phyloP scores from a whole-genome alignment of 2,329 filamentous ascomycete genomes.

The Colletotrichum tropicale region DNA sequence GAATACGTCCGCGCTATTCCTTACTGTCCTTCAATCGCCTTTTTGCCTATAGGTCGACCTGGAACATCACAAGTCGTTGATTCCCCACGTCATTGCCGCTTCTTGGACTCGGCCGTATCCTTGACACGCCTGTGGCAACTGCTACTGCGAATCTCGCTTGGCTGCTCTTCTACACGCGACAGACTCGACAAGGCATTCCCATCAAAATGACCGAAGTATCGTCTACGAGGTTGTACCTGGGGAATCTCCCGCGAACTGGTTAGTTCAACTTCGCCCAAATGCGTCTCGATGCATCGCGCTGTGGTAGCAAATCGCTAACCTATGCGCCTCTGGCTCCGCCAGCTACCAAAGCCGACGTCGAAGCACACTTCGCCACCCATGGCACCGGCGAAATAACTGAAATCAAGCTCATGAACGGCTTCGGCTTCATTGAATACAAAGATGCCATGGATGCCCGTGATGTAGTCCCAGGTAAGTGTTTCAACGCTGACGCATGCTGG shows the following conservation, averaged over 20 bases:
- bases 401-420: slow-evolving; percentile 99
- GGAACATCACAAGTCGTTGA: neutral
- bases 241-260: slow-evolving; percentile 97
- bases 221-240: slow-evolving; percentile 93
- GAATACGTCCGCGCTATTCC: neutral
- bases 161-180: neutral
- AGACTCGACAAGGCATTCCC: neutral
- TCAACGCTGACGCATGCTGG: slow-evolving; percentile 20
- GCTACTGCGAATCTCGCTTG: neutral
- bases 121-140: neutral
- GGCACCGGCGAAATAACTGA: slow-evolving; percentile 97
- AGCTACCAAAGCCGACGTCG: slow-evolving; percentile 97
- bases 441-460: slow-evolving; percentile 98
- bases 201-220: slow-evolving; percentile 84
- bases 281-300: neutral
- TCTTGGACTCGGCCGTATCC: neutral
- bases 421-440: slow-evolving; percentile 99
- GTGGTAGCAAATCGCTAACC: neutral
- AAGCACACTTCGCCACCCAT: slow-evolving; percentile 93
- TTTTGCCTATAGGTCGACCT: neutral
- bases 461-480: slow-evolving; percentile 87
- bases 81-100: neutral
- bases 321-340: slow-evolving; percentile 33
- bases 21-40: neutral
- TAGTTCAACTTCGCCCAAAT: slow-evolving; percentile 46